These are phyloP conservation scores for Trametes gibbosa DNA, from an alignment of 768 basidiomycete species.

Conservation along the genomic window DNA sequence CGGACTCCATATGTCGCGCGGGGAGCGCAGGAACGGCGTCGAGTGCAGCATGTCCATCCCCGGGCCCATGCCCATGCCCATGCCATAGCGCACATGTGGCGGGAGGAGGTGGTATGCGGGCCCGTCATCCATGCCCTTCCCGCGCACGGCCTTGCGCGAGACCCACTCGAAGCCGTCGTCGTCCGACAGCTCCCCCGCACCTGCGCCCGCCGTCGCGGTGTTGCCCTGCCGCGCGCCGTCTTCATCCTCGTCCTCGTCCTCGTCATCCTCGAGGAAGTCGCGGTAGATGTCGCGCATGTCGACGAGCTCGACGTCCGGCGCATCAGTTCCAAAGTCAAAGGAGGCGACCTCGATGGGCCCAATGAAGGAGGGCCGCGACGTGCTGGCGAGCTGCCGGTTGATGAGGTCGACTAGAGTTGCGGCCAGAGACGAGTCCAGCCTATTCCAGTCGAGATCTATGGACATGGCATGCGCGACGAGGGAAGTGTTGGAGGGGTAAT, in stretches of 20 bases:
- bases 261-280: slow-evolving; percentile 84
- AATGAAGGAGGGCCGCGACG: slow-evolving; percentile 87
- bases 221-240: slow-evolving; percentile 21
- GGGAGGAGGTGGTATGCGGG: slow-evolving; percentile 69
- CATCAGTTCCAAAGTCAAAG: slow-evolving; percentile 80
- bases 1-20: slow-evolving; percentile 40
- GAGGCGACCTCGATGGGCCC: slow-evolving; percentile 86
- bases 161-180: slow-evolving; percentile 89
- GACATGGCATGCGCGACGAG: slow-evolving; percentile 55
- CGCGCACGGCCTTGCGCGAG: slow-evolving; percentile 54
- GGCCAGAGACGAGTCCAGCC: slow-evolving; percentile 73
- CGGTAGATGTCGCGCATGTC: slow-evolving; percentile 93
- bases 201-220: neutral
- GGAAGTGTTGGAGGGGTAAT: neutral
- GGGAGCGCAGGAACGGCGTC: slow-evolving; percentile 45
- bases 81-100: slow-evolving; percentile 68
- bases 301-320: slow-evolving; percentile 86
- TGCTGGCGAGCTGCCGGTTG: slow-evolving; percentile 70
- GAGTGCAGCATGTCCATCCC: slow-evolving; percentile 64
- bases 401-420: slow-evolving; percentile 67
- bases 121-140: slow-evolving; percentile 49
- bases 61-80: slow-evolving; percentile 47
- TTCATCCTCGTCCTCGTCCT: slow-evolving; percentile 40
- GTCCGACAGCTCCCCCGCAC: slow-evolving; percentile 49
- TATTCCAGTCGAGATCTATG: slow-evolving; percentile 91